These are phyloP conservation scores for Boletus pseudo-olivaceus DNA, from an alignment of 768 basidiomycete species.

Conservation along the genomic window DNA sequence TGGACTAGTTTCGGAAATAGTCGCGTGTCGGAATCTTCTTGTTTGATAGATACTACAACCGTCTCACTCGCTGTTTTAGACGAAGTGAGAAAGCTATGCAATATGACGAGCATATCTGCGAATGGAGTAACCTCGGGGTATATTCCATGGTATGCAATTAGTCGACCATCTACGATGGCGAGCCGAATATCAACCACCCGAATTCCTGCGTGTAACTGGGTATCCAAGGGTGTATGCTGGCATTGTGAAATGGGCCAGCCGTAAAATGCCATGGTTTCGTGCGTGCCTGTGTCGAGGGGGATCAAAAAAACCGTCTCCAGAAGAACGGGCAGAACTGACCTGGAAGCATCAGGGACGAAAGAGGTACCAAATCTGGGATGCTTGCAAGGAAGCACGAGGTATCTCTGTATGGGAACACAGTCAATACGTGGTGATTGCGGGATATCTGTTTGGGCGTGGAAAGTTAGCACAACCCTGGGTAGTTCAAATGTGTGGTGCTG, in stretches of 20 bases:
- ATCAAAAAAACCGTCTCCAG: neutral
- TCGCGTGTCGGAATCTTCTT: constrained; percentile 62
- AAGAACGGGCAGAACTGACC: constrained; percentile 50
- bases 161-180: constrained; percentile 54
- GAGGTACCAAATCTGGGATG: constrained; percentile 61
- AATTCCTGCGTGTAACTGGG: constrained; percentile 75
- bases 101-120: constrained; percentile 53
- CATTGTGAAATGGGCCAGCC: constrained; percentile 89
- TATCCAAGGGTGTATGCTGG: constrained; percentile 59
- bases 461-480: constrained; percentile 5
- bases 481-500: neutral
- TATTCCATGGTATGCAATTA: constrained; percentile 79
- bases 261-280: constrained; percentile 63
- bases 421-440: constrained; percentile 42
- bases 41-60: constrained; percentile 84
- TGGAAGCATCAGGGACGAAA: constrained; percentile 77
- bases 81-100: constrained; percentile 63
- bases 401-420: constrained; percentile 59
- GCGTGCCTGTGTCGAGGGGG: constrained; percentile 1
- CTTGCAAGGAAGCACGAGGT: constrained; percentile 54
- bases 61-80: constrained; percentile 62
- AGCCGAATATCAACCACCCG: constrained; percentile 82
- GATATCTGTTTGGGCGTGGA: constrained; percentile 37
- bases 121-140: constrained; percentile 72
- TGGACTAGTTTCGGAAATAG: constrained; percentile 65